Base-by-base conservation (phyloP, 257 asterid species). In the Coffea canephora region DNA sequence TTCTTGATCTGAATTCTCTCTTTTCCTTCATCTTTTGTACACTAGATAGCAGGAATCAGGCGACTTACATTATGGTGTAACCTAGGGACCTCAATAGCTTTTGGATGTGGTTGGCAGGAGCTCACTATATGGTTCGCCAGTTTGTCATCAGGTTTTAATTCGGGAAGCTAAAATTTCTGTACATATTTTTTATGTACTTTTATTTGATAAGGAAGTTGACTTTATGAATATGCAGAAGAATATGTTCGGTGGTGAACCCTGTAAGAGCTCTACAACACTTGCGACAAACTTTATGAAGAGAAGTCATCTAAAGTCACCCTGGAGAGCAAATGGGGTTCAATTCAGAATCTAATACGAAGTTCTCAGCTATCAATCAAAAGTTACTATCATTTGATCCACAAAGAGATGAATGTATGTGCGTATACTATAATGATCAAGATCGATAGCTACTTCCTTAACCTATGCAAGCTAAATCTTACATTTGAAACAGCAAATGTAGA, bases 311-410 rank as follows among this genome's bases (percentile, higher is more conserved):
- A 31, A 31, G 34, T 31, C 68, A 62, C 3, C 23, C 0, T 57
- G 27, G 25, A 25, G 36, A 62, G 68, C 36, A 62, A 0, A 3
- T 8, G 36, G 8, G 36, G 6, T 62, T 2, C 14, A n/a, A 62
- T 0, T 7, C 27, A 62, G 34, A 34, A 7, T n/a, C 8, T 62
- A 62, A 62, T 7, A 62, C 8, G 2, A 7, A 19, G 9, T 59
- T 18, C 13, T 36, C 43, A 11, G 55, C 4, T 6, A 43, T 23
- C 6, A 18, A 3, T 70, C 55, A 73, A 18, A 27, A 49, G 21
- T 73, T 52, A 27, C 27, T 23, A 52, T 62, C 65, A 73, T 68
- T 68, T 68, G 73, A 68, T 39, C 73, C 45, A 54, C 27, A 36
- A 52, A 43, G 62, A 57, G 23, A 19, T 25, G 36, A 59, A 75